Evolutionary conservation across 352 stramenopile species (phyloP), one percentile per base, ranked within the genome.

Genomic region (Sclerospora graminicola): DNA sequence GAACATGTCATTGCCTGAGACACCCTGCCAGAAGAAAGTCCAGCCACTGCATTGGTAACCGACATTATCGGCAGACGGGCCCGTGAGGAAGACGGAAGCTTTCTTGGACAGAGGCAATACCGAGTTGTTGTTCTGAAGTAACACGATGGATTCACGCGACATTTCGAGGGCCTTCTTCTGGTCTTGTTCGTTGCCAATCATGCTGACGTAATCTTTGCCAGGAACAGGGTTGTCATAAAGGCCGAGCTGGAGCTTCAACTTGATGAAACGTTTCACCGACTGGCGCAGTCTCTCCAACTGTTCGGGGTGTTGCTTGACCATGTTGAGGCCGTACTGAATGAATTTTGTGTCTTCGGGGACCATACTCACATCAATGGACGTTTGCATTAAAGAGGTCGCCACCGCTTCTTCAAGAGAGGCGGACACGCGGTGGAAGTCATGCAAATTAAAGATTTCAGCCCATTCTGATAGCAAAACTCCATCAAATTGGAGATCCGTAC

Each of bases 401-500:
- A 84, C 61, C 2, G 54, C 54, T 20, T 63, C 15, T 18, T 48
- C 62, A 14, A 24, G 24, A 1, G 68, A 63, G 11, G 72, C 11
- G 3, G 20, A 6, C n/a, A n/a, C n/a, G n/a, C n/a, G n/a, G n/a
- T n/a, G n/a, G n/a, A n/a, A n/a, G n/a, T n/a, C n/a, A n/a, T 29
- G 11, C 11, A 41, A 8, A 20, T 41, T 18, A 7, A 19, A 29
- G 19, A 41, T 24, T 20, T 18, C 34, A 20, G 27, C 16, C 10
- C 86, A 96, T 50, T 96, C 85, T 1, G 85, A 94, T 4, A 95
- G 76, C n/a, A 93, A 21, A 33, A 92, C 55, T 8, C 84, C 81
- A 14, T 84, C 48, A 46, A 93, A 96, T 1, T n/a, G n/a, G n/a
- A n/a, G n/a, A n/a, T n/a, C n/a, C n/a, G n/a, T n/a, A n/a, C n/a